Evolutionary conservation across 2,329 filamentous ascomycete species (phyloP), one percentile per base, ranked within the genome.

Genomic region (Pseudocercospora fuligena): DNA sequence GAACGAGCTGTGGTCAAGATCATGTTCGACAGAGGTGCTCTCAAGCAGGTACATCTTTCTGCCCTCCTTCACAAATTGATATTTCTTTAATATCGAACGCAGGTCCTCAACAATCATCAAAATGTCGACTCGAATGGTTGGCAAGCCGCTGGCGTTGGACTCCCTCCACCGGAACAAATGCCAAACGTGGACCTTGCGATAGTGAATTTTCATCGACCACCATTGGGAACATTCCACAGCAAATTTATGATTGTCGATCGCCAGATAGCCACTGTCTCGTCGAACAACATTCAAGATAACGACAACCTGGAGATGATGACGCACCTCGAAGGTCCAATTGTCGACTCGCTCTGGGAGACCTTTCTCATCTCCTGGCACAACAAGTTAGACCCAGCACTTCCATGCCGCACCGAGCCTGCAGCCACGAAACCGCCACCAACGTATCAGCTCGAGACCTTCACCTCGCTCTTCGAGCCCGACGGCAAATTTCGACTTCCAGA

Each of bases 191-290:
- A 93, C 68, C 77, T 94, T 36, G 82, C 92, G 73, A 90, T 93
- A 5, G 84, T 91, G 67, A 94, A 92, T 73, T 89, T 88, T 72
- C 92, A 94, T 73, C 83, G 85, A 12, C 86, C 90, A 1, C 78
- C 90, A 1, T 78, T 94, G 2, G 91, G 92, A 0, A 94, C 92
- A 0, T 90, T 93, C 47, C 92, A 94, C 73, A 83, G 88, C 68
- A 94, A 94, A 74, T 93, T 90, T 74, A 91, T 92, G 83, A 82
- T 94, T 1, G 87, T 94, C 1, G 92, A 94, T 76, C 84, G 91
- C 6, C 87, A 86, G 68, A 82, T 90, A n/a, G 91, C 86, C 0
- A 81, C 92, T 1, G 76, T 94, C 1, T 89, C 91, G 78, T 93
- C 90, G 80, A 93, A 93, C 76, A 94, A 94, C 73, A 90, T 94